Percentiles rank a stretch among this genome's conserved stretches.
Conservation (phyloP, 2,329 filamentous ascomycete genomes). For the Colletotrichum sp. region DNA sequence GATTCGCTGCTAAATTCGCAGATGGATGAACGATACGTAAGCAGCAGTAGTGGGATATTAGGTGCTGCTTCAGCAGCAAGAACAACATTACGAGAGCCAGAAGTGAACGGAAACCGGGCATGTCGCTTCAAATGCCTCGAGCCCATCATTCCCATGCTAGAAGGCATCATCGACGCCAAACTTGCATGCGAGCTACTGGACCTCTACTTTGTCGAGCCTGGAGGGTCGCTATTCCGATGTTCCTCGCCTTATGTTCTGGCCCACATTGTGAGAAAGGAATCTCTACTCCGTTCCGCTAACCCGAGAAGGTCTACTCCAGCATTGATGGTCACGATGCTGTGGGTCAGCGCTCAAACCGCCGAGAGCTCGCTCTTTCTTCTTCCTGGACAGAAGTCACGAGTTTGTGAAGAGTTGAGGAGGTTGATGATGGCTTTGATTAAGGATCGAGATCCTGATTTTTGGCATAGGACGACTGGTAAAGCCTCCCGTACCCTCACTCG, state of each 20-base stretch:
- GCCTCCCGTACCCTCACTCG: not conserved
- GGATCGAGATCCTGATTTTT: not conserved
- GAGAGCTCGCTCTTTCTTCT: conserved; percentile 47
- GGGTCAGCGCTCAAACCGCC: conserved; percentile 52
- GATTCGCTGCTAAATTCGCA: not conserved
- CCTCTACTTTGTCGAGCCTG: conserved; percentile 50
- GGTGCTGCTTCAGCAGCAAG: not conserved
- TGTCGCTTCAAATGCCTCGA: conserved; percentile 36
- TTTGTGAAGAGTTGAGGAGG: conserved; percentile 33
- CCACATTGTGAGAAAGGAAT: not conserved
- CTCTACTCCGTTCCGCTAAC: not conserved
- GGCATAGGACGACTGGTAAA: not conserved
- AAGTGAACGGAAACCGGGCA: not conserved
- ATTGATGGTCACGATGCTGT: conserved; percentile 51
- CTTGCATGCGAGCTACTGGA: conserved; percentile 53
- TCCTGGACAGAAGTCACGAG: conserved; percentile 43
- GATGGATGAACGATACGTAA: not conserved
- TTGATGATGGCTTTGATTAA: not conserved
- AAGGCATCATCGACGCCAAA: conserved; percentile 41
- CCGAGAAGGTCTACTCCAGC: conserved; percentile 34
- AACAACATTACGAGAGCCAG: not conserved
- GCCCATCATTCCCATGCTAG: conserved; percentile 42
- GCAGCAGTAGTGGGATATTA: not conserved
- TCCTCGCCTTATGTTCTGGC: conserved; percentile 40
- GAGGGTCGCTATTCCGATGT: conserved; percentile 45